These are phyloP conservation scores for Curvularia verruculosa DNA, from an alignment of 2,329 filamentous ascomycete genomes.

Conservation along the genomic window DNA sequence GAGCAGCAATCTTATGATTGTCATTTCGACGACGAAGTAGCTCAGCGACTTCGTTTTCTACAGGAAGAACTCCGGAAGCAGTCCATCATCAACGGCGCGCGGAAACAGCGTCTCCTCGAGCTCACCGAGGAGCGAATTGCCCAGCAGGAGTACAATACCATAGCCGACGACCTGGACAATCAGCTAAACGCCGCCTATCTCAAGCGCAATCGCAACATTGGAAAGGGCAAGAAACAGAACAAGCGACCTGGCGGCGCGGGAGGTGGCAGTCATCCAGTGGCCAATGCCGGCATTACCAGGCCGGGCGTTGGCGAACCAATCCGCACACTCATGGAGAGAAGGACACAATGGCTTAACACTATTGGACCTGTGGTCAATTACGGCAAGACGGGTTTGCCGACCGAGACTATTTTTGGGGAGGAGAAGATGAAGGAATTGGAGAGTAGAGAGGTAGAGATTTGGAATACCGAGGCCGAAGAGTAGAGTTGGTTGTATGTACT, in stretches of 20 bases:
- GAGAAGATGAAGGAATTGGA: slow-evolving; percentile 74
- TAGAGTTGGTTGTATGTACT: slow-evolving; percentile 43
- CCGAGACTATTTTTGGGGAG: slow-evolving; percentile 77
- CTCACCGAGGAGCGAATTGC: slow-evolving; percentile 92
- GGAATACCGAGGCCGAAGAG: slow-evolving; percentile 77
- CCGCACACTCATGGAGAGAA: slow-evolving; percentile 88
- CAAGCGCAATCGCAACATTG: slow-evolving; percentile 91
- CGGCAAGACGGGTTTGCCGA: slow-evolving; percentile 76
- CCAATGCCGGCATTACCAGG: slow-evolving; percentile 43
- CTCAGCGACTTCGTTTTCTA: slow-evolving; percentile 82
- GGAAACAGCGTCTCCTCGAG: slow-evolving; percentile 84
- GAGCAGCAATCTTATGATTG: slow-evolving; percentile 78
- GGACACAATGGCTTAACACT: slow-evolving; percentile 85
- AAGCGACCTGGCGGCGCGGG: slow-evolving; percentile 78
- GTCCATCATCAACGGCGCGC: slow-evolving; percentile 85
- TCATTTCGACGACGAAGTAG: slow-evolving; percentile 92
- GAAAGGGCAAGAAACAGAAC: slow-evolving; percentile 87
- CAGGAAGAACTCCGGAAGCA: slow-evolving; percentile 83
- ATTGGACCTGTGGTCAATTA: slow-evolving; percentile 91
- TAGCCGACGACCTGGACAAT: slow-evolving; percentile 92
- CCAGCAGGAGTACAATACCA: slow-evolving; percentile 94
- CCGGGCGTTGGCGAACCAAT: slow-evolving; percentile 86
- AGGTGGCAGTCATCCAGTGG: slow-evolving; percentile 66
- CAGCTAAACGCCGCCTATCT: slow-evolving; percentile 95
- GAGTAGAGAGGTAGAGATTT: slow-evolving; percentile 77